Base-by-base conservation (phyloP, 768 basidiomycete species). In the Goffeauzyma gilvescens region DNA sequence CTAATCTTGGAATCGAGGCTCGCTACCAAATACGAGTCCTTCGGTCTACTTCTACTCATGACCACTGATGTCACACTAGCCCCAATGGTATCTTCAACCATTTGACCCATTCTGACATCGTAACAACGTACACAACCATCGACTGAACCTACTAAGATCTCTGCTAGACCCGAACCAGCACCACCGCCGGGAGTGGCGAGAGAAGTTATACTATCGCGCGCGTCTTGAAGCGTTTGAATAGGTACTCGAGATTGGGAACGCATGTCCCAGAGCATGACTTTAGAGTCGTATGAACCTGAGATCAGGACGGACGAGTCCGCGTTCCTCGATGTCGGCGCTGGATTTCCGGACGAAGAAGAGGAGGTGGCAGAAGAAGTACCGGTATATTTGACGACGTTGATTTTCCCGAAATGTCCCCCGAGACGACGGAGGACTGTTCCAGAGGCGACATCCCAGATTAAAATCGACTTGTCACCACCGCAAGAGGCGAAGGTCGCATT, bases 71-170 rank as follows among this genome's bases (percentile, higher is more conserved):
- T 81, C 33, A 96, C 79, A 4, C 54, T 61, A 89, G 86, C 74
- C 6, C 90, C 90, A 51, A 96, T 73, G 57, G 76, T 86, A 62
- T 98, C 93, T 32, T 81, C 72, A 6, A 79, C 75, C 22, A 95
- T 66, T 59, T 90, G 76, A 18, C 93, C 93, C 68, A 80, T 85
- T 40, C 93, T 79, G 24, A 98, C 70, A 63, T 98, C 93, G 64
- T 96, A 95, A 7, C 83, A 84, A 15, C 93, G 75, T 32, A 90
- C 76, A 58, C 79, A 72, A 2, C 93, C 90, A 49, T 98, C 93
- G 5, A 93, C 79, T 3, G 84, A 85, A 7, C 85, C 86, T 2
- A 83, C 70, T 30, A 78, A 67, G 52, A 96, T 72, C 40, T 71
- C 73, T 34, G 18, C 75, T 73, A 18, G 72, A 58, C 10, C 71